phyloP scores from a whole-genome alignment of 768 basidiomycete genomes.

The Tulasnella sp. region DNA sequence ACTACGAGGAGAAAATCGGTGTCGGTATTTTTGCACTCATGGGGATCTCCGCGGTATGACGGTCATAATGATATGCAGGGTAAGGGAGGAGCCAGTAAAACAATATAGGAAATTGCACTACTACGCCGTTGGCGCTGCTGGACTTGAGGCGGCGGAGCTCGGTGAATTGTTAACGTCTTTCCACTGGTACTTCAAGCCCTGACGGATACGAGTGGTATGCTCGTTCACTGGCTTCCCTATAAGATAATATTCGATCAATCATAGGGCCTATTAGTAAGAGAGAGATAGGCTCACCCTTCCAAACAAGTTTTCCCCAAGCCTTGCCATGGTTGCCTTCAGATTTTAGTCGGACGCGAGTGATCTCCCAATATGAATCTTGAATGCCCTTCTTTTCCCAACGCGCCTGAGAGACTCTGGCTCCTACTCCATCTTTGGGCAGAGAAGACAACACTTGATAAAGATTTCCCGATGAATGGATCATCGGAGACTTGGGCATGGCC shows the following conservation, averaged over 20 bases:
- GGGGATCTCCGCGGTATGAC: neutral
- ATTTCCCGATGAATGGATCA: conserved; percentile 36
- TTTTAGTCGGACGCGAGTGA: conserved; percentile 70
- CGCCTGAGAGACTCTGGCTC: conserved; percentile 63
- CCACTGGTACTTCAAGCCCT: conserved; percentile 71
- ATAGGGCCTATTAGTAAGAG: neutral
- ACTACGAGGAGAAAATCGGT: neutral
- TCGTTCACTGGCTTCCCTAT: conserved; percentile 59
- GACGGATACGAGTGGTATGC: conserved; percentile 60
- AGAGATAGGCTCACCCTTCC: conserved; percentile 57
- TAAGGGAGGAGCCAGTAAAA: neutral
- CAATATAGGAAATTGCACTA: neutral
- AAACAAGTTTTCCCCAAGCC: conserved; percentile 75
- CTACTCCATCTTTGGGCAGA: conserved; percentile 62
- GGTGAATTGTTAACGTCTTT: conserved; percentile 9
- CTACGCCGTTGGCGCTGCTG: neutral
- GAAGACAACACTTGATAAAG: conserved; percentile 71
- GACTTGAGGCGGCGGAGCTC: neutral
- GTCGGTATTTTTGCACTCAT: neutral
- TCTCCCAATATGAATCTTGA: conserved; percentile 63
- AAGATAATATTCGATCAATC: neutral
- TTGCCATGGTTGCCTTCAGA: conserved; percentile 70
- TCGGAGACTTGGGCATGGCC: conserved; percentile 20
- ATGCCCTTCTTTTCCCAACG: conserved; percentile 72
- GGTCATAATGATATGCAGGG: neutral